Evolutionary conservation across 164 flowering plant species (phyloP).

Genomic region (Taxillus chinensis): DNA sequence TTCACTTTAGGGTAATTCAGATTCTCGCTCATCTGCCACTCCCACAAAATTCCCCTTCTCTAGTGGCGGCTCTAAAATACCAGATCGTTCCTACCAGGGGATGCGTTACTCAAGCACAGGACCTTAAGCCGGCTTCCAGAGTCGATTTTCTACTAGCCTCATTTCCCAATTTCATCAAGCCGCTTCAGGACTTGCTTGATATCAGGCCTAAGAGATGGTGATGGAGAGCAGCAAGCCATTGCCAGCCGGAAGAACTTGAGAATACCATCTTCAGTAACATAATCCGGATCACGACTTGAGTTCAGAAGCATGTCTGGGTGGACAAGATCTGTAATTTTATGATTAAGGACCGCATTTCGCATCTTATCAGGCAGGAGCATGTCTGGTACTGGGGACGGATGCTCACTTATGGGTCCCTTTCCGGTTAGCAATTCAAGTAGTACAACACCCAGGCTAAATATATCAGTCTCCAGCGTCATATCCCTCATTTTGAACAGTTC

Average conservation of each 20-base stretch:
- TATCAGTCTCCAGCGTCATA: slow-evolving; percentile 51
- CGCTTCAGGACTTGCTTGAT: slow-evolving; percentile 53
- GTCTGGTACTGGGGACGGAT: slow-evolving; percentile 44
- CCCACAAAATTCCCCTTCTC: no score
- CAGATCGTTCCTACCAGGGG: not conserved
- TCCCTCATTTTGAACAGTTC: slow-evolving; percentile 94
- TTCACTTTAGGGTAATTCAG: not conserved
- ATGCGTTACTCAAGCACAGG: not conserved
- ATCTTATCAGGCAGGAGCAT: slow-evolving; percentile 48
- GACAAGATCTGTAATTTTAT: slow-evolving; percentile 45
- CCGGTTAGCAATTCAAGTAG: slow-evolving; percentile 79
- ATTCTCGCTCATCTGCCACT: no score
- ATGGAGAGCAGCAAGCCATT: slow-evolving; percentile 86
- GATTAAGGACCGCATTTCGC: slow-evolving; percentile 53
- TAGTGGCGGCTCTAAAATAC: no score
- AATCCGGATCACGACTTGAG: slow-evolving; percentile 21
- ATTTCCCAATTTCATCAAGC: slow-evolving; percentile 68
- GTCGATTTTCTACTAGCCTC: not conserved
- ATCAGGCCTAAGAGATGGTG: slow-evolving; percentile 68
- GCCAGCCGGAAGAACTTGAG: slow-evolving; percentile 74
- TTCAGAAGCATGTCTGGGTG: slow-evolving; percentile 43
- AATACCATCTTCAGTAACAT: slow-evolving; percentile 40
- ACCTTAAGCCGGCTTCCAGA: not conserved
- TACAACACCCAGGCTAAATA: slow-evolving; percentile 79
- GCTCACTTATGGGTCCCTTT: slow-evolving; percentile 46